Evolutionary conservation across 345 rosid genomes (phyloP), one percentile per base, ranked within the genome.

Genomic region (Clarkia xantiana): DNA sequence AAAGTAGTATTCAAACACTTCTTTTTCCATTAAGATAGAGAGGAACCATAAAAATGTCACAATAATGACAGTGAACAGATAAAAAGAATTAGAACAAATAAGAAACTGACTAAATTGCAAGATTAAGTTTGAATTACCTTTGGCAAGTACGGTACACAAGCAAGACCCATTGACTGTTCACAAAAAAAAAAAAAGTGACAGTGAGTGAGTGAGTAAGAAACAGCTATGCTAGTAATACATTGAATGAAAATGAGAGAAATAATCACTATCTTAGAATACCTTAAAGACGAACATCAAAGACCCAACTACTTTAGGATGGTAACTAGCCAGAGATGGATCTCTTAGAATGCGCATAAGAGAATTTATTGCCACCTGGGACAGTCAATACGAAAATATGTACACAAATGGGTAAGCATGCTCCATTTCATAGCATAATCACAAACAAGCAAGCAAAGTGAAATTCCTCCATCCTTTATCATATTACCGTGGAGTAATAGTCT

Each of bases 151-250:
- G 98, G 94, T 55, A 91, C 98, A 62, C 96, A 86, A 34, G 78
- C 96, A 66, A 91, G 94, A 66, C 82, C 89, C 98, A 84, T 86
- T 17, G 96, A 86, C 98, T 91, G 70, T 72, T 79, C 89, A 79
- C 80, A 64, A 75, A 73, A 56, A 16, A 54, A 66, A 42, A 57
- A 56, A 19, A 60, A 40, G 38, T 0, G 16, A 23, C 16, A 16
- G 20, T 18, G 44, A 40, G 38, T 0, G 16, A 23, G 23, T 23
- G 20, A 36, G 44, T 48, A 34, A 9, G 18, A 6, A 44, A 54
- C 36, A 7, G 36, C 6, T 29, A 29, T 29, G 36, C 7, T 29
- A 29, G 36, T 29, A 29, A 1, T 29, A 29, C 1, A 5, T 29
- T 29, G 36, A 29, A 5, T 5, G 25, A 7, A 29, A 29, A 29